These are phyloP conservation scores for Lecanicillium sp. DNA, from an alignment of 2,329 filamentous ascomycete species.

Conservation along the genomic window DNA sequence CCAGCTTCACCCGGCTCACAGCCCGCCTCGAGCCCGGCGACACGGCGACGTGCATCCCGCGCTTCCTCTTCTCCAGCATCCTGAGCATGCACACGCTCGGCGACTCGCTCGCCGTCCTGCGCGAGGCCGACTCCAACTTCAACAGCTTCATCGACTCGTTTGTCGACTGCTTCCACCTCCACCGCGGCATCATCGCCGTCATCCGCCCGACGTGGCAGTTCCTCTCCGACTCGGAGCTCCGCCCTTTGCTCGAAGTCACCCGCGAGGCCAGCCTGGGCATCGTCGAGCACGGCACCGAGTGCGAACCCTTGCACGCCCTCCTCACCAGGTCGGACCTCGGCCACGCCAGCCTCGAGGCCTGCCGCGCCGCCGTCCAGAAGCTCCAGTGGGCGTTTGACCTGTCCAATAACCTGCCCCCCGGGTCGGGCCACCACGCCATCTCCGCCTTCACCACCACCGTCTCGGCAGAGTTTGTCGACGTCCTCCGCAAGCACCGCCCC, in stretches of 20 bases:
- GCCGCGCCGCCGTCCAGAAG: slow-evolving; percentile 9
- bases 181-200: slow-evolving; percentile 9
- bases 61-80: slow-evolving; percentile 36
- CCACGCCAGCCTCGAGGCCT: slow-evolving; percentile 9
- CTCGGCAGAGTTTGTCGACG: slow-evolving; percentile 21
- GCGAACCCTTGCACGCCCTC: slow-evolving; percentile 3
- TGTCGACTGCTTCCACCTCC: slow-evolving; percentile 10
- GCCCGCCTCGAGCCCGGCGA: slow-evolving; percentile 16
- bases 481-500: slow-evolving; percentile 25
- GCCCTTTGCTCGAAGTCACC: slow-evolving; percentile 7
- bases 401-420: slow-evolving; percentile 6
- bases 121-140: slow-evolving; percentile 22
- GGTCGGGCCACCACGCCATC: slow-evolving; percentile 9
- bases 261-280: slow-evolving; percentile 6
- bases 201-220: slow-evolving; percentile 8
- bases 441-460: slow-evolving; percentile 12
- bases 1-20: slow-evolving; percentile 26
- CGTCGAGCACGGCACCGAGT: slow-evolving; percentile 7
- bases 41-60: slow-evolving; percentile 24
- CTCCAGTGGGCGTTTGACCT: slow-evolving; percentile 11
- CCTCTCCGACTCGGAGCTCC: slow-evolving; percentile 10
- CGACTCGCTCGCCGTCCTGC: slow-evolving; percentile 32
- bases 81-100: slow-evolving; percentile 40
- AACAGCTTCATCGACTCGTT: slow-evolving; percentile 10
- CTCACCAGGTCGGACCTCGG: slow-evolving; percentile 6